Evolutionary conservation across 495 filamentous ascomycete species (phyloP), one percentile per base, ranked within the genome.

Genomic region (Trichocladium uniseriatum): DNA sequence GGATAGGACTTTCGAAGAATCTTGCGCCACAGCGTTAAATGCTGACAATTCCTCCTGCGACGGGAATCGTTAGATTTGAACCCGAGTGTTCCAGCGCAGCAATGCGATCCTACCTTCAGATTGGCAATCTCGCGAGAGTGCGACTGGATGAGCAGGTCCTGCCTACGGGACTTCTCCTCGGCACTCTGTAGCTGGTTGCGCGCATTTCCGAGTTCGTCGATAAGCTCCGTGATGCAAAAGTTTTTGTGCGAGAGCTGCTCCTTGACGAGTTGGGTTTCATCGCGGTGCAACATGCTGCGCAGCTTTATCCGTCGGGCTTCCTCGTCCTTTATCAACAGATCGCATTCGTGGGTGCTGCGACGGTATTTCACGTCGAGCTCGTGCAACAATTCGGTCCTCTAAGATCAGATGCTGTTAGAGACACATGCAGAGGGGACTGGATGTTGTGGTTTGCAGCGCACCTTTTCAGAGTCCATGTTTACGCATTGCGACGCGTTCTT

Each of bases 361-460:
- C 82, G 77, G 57, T 89, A 86, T 54, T 79, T 78, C 20, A 79
- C 68, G 57, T 94, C 88, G 14, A 84, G 70, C 2, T 60, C 59
- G 39, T 74, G 71, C 6, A 73, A 41, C 21, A 57, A 45, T 18
- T 68, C 61, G 39, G 52, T 60, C 31, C 60, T 60, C 67, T 74
- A 36, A 3, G 31, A 10, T 29, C 31, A 22, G 15, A 36, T 13
- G 38, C 7, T 24, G 54, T 63, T 16, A 61, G 58, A 11, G 19
- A 34, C 13, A 15, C 11, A 43, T 24, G 21, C 11, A 19, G 20
- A 24, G 1, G 10, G 14, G n/a, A 5, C 14, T 13, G 36, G 2
- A 7, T 7, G 31, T 37, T 32, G 7, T 24, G 14, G 22, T 14
- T 20, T 19, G 24, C 1, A 32, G 36, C 59, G 22, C 55, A 74